Evolutionary conservation across 164 flowering plant species (phyloP), one percentile per base, ranked within the genome.

Genomic region (Akebia trifoliata): DNA sequence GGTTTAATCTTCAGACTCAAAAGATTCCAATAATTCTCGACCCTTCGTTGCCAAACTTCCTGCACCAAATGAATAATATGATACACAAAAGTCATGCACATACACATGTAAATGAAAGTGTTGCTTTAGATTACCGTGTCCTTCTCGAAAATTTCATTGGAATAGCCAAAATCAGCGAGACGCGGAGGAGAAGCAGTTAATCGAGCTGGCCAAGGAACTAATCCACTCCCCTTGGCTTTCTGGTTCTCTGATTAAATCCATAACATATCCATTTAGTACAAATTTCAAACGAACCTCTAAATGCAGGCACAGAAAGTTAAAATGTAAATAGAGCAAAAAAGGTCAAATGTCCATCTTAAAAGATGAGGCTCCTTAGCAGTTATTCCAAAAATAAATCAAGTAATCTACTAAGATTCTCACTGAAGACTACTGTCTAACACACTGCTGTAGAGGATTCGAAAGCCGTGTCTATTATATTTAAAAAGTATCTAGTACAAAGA

Each of bases 131-230:
- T 76, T 78, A 87, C 95, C 78, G 68, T 82, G 68, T 90, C 97
- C 69, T 78, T 90, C 51, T 79, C 82, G 72, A 85, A 85, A 75
- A 66, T 69, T n/a, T 79, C 84, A 56, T 12, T 59, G 25, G 93
- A 71, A 72, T 74, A 82, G 59, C 82, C 90, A 69, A 90, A 76
- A 67, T 87, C 97, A 72, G 86, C 82, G 15, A 87, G 91, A 5
- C 95, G 84, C 14, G 92, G 97, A 65, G 97, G 93, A 45, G 93
- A 73, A 66, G 90, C 47, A 65, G 79, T 82, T 54, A 77, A 64
- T 28, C 97, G 76, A 62, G 88, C 84, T 28, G 97, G 95, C 97
- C 95, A 87, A 17, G 97, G 90, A 56, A 76, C 90, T 71, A 90
- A 71, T 61, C 85, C 93, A 72, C 95, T 87, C 18, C 97, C 97